phyloP scores from a whole-genome alignment of 139 green algal species.

The Tetratostichococcus sp. region DNA sequence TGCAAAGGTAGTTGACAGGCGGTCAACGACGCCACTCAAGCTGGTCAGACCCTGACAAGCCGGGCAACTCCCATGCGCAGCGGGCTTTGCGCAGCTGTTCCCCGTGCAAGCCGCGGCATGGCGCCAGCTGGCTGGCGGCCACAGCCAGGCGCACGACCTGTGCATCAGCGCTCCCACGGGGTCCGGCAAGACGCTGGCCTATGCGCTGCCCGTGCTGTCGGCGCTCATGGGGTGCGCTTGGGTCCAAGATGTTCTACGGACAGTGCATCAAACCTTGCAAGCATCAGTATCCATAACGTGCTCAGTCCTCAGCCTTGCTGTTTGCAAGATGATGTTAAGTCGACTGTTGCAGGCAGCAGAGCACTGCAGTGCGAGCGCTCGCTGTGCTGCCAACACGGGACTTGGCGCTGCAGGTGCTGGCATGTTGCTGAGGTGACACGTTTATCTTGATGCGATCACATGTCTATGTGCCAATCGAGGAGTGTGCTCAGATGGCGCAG shows the following conservation, averaged over 20 bases:
- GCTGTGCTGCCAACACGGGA: slow-evolving; percentile 79
- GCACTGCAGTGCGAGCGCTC: slow-evolving; percentile 47
- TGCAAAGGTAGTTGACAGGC: too few relatives aligned
- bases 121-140: slow-evolving; percentile 58
- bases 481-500: too few relatives aligned
- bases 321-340: too few relatives aligned
- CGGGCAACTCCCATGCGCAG: too few relatives aligned
- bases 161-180: slow-evolving; percentile 83
- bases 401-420: slow-evolving; percentile 57
- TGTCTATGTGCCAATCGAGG: too few relatives aligned
- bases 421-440: too few relatives aligned
- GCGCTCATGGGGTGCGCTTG: slow-evolving; percentile 39
- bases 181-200: slow-evolving; percentile 88
- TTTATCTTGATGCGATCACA: too few relatives aligned
- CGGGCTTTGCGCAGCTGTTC: slow-evolving; percentile 63
- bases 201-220: slow-evolving; percentile 74
- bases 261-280: too few relatives aligned
- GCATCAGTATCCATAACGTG: neutral
- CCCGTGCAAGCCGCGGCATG: slow-evolving; percentile 77
- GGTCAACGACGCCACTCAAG: too few relatives aligned
- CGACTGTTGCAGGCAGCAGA: slow-evolving; percentile 9
- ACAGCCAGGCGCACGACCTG: slow-evolving; percentile 68
- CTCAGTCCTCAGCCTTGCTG: neutral
- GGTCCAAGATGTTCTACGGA: neutral
- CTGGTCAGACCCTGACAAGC: too few relatives aligned